Conservation (phyloP, 2,329 filamentous ascomycete genomes). For the Fusarium sp. region DNA sequence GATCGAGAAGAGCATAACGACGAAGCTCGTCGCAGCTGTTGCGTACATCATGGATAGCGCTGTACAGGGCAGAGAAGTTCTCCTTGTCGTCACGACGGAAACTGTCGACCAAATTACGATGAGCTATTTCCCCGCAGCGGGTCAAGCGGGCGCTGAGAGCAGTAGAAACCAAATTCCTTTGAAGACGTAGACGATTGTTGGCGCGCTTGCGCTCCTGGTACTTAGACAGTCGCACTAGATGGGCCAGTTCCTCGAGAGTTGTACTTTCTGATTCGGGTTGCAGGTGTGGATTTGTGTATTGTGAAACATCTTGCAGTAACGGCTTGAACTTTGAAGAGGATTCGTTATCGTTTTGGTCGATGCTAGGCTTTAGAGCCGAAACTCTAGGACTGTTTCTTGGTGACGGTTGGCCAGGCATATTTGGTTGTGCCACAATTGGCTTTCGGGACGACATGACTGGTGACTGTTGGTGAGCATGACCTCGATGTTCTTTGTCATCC, state of each 20-base stretch:
- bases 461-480: slow-evolving; percentile 52
- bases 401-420: slow-evolving; percentile 46
- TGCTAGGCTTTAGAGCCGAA: slow-evolving; percentile 45
- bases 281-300: slow-evolving; percentile 72
- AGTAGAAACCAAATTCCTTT: slow-evolving; percentile 78
- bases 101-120: slow-evolving; percentile 80
- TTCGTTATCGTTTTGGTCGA: slow-evolving; percentile 56
- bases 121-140: slow-evolving; percentile 78
- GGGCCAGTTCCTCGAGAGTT: slow-evolving; percentile 80
- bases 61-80: slow-evolving; percentile 78
- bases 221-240: slow-evolving; percentile 79
- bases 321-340: slow-evolving; percentile 56
- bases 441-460: slow-evolving; percentile 57
- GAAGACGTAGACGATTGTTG: slow-evolving; percentile 77
- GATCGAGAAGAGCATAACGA: slow-evolving; percentile 76
- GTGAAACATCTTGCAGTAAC: slow-evolving; percentile 73
- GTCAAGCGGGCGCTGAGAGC: slow-evolving; percentile 79
- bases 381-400: slow-evolving; percentile 45
- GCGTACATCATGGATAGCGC: slow-evolving; percentile 82
- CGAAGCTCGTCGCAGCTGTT: slow-evolving; percentile 79
- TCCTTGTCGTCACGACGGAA: slow-evolving; percentile 84
- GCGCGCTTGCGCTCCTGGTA: slow-evolving; percentile 85
- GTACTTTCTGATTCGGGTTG: slow-evolving; percentile 72
- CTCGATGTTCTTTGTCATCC: slow-evolving; percentile 56
- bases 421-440: slow-evolving; percentile 61